Evolutionary conservation across 169 alveolate species (phyloP).

Genomic region (Cryptosporidium sp.): DNA sequence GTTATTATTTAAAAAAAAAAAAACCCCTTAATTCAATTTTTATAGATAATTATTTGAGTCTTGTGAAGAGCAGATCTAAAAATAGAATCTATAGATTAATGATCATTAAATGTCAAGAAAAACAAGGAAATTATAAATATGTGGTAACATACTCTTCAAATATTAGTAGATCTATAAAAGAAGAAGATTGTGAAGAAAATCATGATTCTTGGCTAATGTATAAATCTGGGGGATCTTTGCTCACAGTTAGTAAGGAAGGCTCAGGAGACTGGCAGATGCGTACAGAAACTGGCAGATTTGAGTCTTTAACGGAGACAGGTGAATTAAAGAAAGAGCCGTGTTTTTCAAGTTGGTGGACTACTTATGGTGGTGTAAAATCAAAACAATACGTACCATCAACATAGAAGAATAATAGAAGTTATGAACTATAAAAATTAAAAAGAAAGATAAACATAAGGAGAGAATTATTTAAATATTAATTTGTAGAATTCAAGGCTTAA

Average conservation of each 20-base stretch:
- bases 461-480: background rate
- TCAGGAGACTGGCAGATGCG: slow-evolving; percentile 46
- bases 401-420: background rate
- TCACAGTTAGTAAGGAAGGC: background rate
- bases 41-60: slow-evolving; percentile 1
- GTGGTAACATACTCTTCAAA: background rate
- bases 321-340: slow-evolving; percentile 24
- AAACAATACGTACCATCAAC: slow-evolving; percentile 34
- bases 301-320: slow-evolving; percentile 20
- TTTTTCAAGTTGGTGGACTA: slow-evolving; percentile 51
- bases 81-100: slow-evolving; percentile 10
- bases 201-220: background rate
- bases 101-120: background rate
- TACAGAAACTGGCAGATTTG: slow-evolving; percentile 30
- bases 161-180: background rate
- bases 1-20: background rate
- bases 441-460: background rate
- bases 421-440: background rate
- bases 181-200: background rate
- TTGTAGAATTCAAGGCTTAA: background rate
- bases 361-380: slow-evolving; percentile 59
- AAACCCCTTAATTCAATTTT: background rate
- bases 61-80: slow-evolving; percentile 40
- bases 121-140: background rate
- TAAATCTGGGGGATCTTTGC: slow-evolving; percentile 16